Base-by-base conservation (phyloP, 192 early-diverging fungal genomes). In the Mortierella alpina region DNA sequence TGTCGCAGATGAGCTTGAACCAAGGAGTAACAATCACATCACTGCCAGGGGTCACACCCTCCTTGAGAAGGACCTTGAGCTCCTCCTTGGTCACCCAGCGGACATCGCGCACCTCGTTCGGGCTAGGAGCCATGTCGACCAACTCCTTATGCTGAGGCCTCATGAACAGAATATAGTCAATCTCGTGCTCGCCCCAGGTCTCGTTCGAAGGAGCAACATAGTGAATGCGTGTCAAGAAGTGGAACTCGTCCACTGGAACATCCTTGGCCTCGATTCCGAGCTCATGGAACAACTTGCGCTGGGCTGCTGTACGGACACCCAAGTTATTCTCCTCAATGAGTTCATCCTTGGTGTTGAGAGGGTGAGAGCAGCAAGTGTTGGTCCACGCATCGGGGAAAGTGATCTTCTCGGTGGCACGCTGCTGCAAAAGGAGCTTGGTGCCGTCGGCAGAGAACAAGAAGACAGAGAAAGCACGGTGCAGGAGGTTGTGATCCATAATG, bases 321-420 rank as follows among this genome's bases (percentile, higher is more conserved):
- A 81, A 54, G 59, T 63, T 95, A 17, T 90, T 88, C 51, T 84
- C 73, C 76, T 96, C 95, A 39, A 90, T 91, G 58, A 97, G 84
- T 83, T 98, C 98, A 11, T 86, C 84, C 10, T 88, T 71, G 17
- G 82, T 88, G 73, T 93, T 93, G 67, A 99, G 89, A 15, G 98
- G 98, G 78, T 99, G 98, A 39, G 95, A 97, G 86, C 98, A 99
- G 85, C 98, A 99, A 7, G 98, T 98, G 87, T 99, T 99, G 66
- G 98, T 99, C 84, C 88, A 99, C 86, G 91, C 92, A 52, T 93
- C 91, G 11, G 98, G 98, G 85, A 99, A 99, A 7, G 98, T 99
- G 81, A 99, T 99, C 84, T 99, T 99, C 84, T 98, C 98, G 18
- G 83, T 82, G 5, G 98, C 93, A 18, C 98, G 93, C 84, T 99